Conservation (phyloP, 2,329 filamentous ascomycete species). For the Colletotrichum plurivorum region DNA sequence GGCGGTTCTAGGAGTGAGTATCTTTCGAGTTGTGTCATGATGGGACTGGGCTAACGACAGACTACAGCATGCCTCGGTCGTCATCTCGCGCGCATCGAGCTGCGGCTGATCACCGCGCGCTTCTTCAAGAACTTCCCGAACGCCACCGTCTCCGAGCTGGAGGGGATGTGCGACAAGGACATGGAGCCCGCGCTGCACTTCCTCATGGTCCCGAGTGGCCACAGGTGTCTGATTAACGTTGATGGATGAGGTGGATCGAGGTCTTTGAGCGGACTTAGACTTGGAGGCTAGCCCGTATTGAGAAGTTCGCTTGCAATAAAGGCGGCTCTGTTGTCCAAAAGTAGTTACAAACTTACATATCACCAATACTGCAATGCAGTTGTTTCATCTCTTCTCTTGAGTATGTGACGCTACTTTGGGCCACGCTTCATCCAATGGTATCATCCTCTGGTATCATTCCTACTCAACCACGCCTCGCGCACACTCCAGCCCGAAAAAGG, state of each 20-base stretch:
- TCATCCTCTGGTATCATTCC: background rate
- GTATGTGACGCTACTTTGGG: too few species aligned
- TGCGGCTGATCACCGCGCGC: conserved; percentile 64
- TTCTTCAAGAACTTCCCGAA: conserved; percentile 66
- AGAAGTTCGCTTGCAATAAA: background rate
- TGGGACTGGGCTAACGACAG: background rate
- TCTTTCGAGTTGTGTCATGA: too few species aligned
- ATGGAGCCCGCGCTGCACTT: conserved; percentile 53
- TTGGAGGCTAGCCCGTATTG: background rate
- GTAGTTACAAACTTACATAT: too few species aligned
- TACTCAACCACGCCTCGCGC: background rate
- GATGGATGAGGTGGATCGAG: background rate
- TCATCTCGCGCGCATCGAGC: conserved; percentile 70
- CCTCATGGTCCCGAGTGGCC: conserved; percentile 48
- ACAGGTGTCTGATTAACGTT: conserved; percentile 49
- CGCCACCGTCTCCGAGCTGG: conserved; percentile 44
- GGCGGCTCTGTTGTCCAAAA: too few species aligned
- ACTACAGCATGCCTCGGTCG: conserved; percentile 64
- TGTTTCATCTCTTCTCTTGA: too few species aligned
- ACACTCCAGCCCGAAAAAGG: background rate
- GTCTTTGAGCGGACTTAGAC: background rate
- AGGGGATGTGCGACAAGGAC: conserved; percentile 54
- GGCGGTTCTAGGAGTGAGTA: conserved; percentile 53
- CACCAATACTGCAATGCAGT: too few species aligned
- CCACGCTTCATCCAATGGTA: too few species aligned